A percentile compares a stretch with the other conserved stretches of the same genome.
These are phyloP conservation scores for Pneumocystis oryctolagi DNA, from an alignment of 1,139 yeast species.

Conservation along the genomic window DNA sequence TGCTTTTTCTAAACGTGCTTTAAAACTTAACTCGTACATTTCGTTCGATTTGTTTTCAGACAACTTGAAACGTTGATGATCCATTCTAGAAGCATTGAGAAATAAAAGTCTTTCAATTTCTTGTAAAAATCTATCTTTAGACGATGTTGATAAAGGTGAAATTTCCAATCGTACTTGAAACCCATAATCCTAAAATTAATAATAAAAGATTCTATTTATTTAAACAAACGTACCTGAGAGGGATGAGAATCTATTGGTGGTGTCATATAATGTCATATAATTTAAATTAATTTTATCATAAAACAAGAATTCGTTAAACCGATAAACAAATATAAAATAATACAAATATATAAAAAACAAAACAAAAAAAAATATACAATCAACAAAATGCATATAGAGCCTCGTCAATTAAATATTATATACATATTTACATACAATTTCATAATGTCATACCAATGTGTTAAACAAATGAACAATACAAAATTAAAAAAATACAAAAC, in stretches of 20 bases:
- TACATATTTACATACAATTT: neutral
- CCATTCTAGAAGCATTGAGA: neutral
- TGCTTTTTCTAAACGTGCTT: neutral
- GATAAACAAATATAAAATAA: too few species aligned
- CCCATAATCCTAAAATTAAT: neutral
- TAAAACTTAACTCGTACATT: neutral
- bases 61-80: neutral
- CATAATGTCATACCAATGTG: neutral
- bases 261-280: neutral
- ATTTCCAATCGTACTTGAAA: neutral
- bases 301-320: neutral
- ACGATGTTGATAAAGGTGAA: neutral
- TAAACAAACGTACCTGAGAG: neutral
- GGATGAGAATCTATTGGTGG: neutral
- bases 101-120: neutral
- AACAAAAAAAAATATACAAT: neutral
- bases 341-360: neutral
- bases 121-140: neutral
- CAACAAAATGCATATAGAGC: neutral
- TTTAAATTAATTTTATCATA: too few species aligned
- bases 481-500: neutral
- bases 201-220: neutral
- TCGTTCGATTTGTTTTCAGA: neutral
- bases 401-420: neutral
- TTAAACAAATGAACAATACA: neutral